phyloP scores from a whole-genome alignment of 371 early-diverging fungal species.

The Syncephalis plumigaleata region DNA sequence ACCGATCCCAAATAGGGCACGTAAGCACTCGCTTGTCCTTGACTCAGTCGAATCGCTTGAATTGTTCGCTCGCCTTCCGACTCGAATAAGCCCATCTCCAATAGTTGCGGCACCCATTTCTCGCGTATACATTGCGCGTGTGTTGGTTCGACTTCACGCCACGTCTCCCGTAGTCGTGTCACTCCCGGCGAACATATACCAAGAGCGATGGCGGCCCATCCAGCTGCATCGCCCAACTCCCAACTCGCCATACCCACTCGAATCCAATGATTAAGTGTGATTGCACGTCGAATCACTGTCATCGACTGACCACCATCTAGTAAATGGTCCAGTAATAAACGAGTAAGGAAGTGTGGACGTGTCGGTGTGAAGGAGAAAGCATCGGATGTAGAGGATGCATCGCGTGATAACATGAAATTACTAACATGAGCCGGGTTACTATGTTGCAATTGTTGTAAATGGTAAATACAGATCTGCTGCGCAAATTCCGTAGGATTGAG shows the following conservation, averaged over 20 bases:
- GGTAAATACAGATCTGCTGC: constrained; percentile 50
- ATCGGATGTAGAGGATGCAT: constrained; percentile 12
- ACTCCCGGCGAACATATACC: constrained; percentile 56
- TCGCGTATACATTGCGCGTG: too few species aligned
- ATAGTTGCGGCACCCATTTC: constrained; percentile 4
- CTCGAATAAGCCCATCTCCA: constrained; percentile 1
- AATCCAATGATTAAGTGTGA: constrained; percentile 57
- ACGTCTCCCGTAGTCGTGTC: constrained; percentile 50
- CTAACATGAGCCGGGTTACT: constrained; percentile 9
- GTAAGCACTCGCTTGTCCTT: neutral
- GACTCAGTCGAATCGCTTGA: neutral
- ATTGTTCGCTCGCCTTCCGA: neutral
- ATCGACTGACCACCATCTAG: constrained; percentile 39
- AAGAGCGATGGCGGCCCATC: constrained; percentile 56
- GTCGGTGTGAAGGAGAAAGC: constrained; percentile 28
- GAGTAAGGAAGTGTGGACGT: constrained; percentile 52
- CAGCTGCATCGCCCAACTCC: constrained; percentile 41
- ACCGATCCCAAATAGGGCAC: constrained; percentile 23
- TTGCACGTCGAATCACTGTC: constrained; percentile 25
- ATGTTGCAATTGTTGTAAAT: constrained; percentile 19
- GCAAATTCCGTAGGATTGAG: constrained; percentile 44
- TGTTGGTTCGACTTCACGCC: constrained; percentile 33
- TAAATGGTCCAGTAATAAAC: constrained; percentile 47
- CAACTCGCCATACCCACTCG: constrained; percentile 33
- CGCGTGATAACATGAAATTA: constrained; percentile 6